Evolutionary conservation across 1,284 basidiomycete genomes (phyloP), one percentile per base, ranked within the genome.

Genomic region (Paramarasmius palmivorus): DNA sequence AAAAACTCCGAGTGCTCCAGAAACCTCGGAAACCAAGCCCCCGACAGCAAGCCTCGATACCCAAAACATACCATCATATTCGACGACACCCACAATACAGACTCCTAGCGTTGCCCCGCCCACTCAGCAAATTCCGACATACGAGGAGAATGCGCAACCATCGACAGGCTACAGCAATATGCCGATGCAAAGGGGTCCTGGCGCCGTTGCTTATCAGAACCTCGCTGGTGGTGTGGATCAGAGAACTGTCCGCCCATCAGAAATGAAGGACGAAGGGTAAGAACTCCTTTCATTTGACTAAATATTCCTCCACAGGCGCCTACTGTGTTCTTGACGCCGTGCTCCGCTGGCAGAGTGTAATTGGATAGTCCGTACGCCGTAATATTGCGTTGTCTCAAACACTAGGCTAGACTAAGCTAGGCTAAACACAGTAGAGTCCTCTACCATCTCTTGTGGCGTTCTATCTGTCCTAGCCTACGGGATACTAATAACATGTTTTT

Each of bases 211-310:
- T 36, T 79, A 74, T 58, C 76, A 79, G 35, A 78, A 64, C 51
- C 69, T 78, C 45, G 69, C 71, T 14, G 70, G 75, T 41, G 26
- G 75, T 42, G 26, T 26, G 8, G 75, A 76, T 14, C 86, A 89
- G 62, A 81, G 88, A 49, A 84, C 83, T 17, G 79, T 95, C 23
- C 82, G 92, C 52, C 93, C 94, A 9, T 93, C 91, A 50, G 95
- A 98, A 71, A 96, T 95, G 93, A 95, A 95, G 72, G 95, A 98
- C 67, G 95, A 97, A 92, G 95, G 95, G 95, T 97, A 83, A 94
- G 95, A 64, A 55, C 60, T 57, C 49, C 48, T 49, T 50, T 47
- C 52, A 49, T 52, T 26, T 20, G 63, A 29, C 17, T 54, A 23
- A 36, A 47, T 49, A 23, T 54, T 42, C 26, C 47, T 39, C 40